Evolutionary conservation across 306 rosid genomes (phyloP), one percentile per base, ranked within the genome.

Genomic region (Vigna angularis): DNA sequence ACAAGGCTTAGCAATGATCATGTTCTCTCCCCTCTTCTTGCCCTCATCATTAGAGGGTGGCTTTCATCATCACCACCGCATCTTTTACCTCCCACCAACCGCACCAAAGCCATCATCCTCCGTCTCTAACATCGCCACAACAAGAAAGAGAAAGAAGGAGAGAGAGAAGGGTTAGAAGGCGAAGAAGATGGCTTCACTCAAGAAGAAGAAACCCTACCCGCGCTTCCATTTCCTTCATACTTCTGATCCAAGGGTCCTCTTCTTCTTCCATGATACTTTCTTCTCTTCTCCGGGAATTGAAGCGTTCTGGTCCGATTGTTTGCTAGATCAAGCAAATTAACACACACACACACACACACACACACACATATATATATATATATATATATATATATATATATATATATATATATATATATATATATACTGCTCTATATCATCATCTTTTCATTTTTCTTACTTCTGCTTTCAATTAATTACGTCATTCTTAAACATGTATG

Each of bases 261-360:
- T 85, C 85, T 82, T 84, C 90, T 85, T 66, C 13, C 13, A 77
- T 78, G 85, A 73, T 84, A 66, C 77, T 82, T 78, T 78, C 79
- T 79, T 90, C 94, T 88, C 85, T 86, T 84, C 87, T 86, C 82
- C 75, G 94, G 94, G 97, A 90, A 91, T 91, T 77, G 97, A 91
- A 91, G 97, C 93, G 61, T 82, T 38, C 9, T 64, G 97, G 97
- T 91, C 97, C 97, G 97, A 91, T 74, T 76, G 53, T 87, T 80
- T 87, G 84, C 83, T 86, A 73, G 76, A 76, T 86, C 87, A 69
- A 88, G 78, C 87, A 83, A 73, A 15, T 40, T 32, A 72, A 63
- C 53, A 18, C 18, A 18, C 18, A 18, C 18, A 18, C 18, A 18
- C 18, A n/a, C n/a, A n/a, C n/a, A n/a, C n/a, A n/a, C n/a, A 18